These are phyloP conservation scores for Trametes villosa DNA, from an alignment of 768 basidiomycete genomes.

Conservation along the genomic window DNA sequence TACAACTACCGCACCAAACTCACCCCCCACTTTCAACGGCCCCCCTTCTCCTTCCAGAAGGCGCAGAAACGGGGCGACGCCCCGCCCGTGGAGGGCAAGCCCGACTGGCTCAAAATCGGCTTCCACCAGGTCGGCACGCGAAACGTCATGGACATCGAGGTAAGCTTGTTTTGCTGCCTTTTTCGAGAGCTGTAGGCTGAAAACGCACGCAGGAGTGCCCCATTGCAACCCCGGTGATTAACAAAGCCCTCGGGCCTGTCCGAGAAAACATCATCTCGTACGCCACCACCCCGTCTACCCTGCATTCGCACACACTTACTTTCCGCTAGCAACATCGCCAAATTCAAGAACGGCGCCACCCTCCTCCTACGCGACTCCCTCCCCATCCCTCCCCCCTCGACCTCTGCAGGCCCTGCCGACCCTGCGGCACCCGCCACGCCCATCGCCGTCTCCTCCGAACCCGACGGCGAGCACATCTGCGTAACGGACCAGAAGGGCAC, in stretches of 20 bases:
- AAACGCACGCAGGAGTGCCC: slow-evolving; percentile 75
- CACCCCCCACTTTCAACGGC: slow-evolving; percentile 92
- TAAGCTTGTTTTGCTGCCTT: slow-evolving; percentile 32
- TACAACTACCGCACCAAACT: slow-evolving; percentile 97
- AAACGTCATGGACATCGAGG: slow-evolving; percentile 90
- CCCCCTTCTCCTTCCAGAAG: slow-evolving; percentile 49
- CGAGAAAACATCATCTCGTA: slow-evolving; percentile 73
- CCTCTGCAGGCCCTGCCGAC: neutral
- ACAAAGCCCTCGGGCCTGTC: slow-evolving; percentile 62
- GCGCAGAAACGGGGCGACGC: slow-evolving; percentile 25
- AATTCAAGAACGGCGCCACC: slow-evolving; percentile 87
- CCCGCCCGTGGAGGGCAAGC: slow-evolving; percentile 28
- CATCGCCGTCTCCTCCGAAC: neutral
- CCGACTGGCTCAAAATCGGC: slow-evolving; percentile 83
- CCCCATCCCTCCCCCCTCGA: no score
- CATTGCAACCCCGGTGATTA: slow-evolving; percentile 83
- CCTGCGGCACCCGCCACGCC: neutral
- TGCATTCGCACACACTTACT: slow-evolving; percentile 4
- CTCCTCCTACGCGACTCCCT: slow-evolving; percentile 89
- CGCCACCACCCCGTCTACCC: slow-evolving; percentile 25
- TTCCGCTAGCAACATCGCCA: slow-evolving; percentile 69
- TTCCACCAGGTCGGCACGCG: slow-evolving; percentile 82
- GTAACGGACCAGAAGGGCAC: slow-evolving; percentile 80
- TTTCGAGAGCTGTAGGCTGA: neutral
- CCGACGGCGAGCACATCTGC: slow-evolving; percentile 66